Base-by-base conservation (phyloP, 805 yeast species). In the Candida sphagnicola region DNA sequence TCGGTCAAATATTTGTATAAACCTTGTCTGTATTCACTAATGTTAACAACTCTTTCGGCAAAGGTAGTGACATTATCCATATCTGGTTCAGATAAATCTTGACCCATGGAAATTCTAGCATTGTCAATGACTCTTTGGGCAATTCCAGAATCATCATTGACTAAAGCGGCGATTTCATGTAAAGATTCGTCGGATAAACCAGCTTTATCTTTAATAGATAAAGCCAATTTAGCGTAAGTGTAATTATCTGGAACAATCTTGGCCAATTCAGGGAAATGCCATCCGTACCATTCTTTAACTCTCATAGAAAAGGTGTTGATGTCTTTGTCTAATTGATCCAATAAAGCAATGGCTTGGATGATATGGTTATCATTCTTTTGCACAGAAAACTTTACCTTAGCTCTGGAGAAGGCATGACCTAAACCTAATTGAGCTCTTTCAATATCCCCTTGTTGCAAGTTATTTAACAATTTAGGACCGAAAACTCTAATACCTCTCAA, bases 321-420 rank as follows among this genome's bases (percentile, higher is more conserved):
- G 64, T 93, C 99, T 73, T 95, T 95, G 72, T 93, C 99, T 57
- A 93, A 81, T 71, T 93, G 96, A 62, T 95, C 99, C 57, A 93
- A 78, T 53, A 91, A 75, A 36, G 99, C 97, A 72, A 93, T 93
- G 38, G 99, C 96, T 75, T 93, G 99, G 62, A 93, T 93, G 62
- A 93, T 93, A 69, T 93, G 99, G 77, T 93, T 93, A 70, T 93
- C 99, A 67, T 93, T 93, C 78, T 93, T 93, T 71, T 90, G 96
- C 41, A 95, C 98, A 37, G 95, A 85, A 65, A 93, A 93, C 91
- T 93, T 93, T 62, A 93, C 99, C 74, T 93, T 93, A 54, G 97
- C 93, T 72, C 99, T 82, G 43, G 98, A 93, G 74, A 93, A 93
- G 55, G 99, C 99, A 64, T 93, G 99, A 58, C 97, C 96, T 59